phyloP scores from a whole-genome alignment of 768 basidiomycete species.

The Calocybe gangraenosa region DNA sequence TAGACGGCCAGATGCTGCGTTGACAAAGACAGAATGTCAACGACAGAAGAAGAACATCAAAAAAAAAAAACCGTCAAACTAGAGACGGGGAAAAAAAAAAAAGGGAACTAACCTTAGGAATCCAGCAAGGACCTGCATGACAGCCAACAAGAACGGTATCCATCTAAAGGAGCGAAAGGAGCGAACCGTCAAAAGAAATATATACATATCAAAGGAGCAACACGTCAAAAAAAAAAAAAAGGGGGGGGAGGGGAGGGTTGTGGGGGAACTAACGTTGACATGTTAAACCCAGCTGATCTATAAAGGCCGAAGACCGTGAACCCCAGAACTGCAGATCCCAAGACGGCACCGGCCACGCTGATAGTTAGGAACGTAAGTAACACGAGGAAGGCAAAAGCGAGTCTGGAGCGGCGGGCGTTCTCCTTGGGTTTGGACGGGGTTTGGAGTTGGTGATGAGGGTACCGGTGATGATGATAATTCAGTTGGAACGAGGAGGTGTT shows the following conservation, averaged over 20 bases:
- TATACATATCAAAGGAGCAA: no score
- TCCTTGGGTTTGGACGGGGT: conserved; percentile 17
- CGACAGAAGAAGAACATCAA: no score
- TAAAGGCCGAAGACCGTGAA: conserved; percentile 43
- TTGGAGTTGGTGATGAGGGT: no score
- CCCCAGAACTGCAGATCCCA: conserved; percentile 43
- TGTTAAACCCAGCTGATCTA: conserved; percentile 39
- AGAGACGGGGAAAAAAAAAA: no score
- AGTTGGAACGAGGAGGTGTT: conserved; percentile 13
- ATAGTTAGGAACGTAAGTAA: conserved; percentile 36
- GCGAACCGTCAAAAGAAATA: no score
- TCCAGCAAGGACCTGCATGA: conserved; percentile 38
- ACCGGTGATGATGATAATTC: no score
- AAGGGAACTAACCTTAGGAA: conserved; percentile 38
- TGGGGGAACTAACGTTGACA: conserved; percentile 41
- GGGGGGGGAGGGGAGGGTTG: no score
- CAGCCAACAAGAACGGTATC: conserved; percentile 42
- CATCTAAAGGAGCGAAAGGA: no score
- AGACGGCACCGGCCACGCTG: conserved; percentile 41
- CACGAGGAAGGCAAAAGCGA: conserved; percentile 44
- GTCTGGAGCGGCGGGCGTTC: conserved; percentile 40
- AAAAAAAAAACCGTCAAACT: no score
- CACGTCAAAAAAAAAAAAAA: conserved; percentile 2
- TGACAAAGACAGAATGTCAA: no score
- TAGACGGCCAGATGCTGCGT: conserved; percentile 44